These are phyloP conservation scores for Paecilomyces sp. DNA, from an alignment of 2,329 filamentous ascomycete genomes.

Conservation along the genomic window DNA sequence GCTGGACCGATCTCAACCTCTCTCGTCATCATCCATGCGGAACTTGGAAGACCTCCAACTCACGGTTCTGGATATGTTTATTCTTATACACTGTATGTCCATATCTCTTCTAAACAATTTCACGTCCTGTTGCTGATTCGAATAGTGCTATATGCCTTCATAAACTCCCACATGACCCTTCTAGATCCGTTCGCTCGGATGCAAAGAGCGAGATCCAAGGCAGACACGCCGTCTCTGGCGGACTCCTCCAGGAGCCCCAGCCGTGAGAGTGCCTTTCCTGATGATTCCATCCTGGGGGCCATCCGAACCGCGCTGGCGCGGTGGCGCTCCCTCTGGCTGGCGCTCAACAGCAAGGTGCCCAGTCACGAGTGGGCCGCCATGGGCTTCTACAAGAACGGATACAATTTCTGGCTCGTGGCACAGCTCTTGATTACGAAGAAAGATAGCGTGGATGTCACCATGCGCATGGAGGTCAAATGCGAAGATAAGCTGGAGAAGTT, in stretches of 20 bases:
- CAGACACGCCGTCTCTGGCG: slow-evolving; percentile 5
- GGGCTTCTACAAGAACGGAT: slow-evolving; percentile 36
- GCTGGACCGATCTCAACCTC: not conserved
- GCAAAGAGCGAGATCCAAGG: slow-evolving; percentile 7
- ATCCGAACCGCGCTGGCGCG: slow-evolving; percentile 28
- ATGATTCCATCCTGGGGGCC: slow-evolving; percentile 21
- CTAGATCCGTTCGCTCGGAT: slow-evolving; percentile 21
- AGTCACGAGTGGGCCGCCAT: slow-evolving; percentile 31
- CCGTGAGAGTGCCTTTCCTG: slow-evolving; percentile 13
- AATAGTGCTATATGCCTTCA: slow-evolving; percentile 33
- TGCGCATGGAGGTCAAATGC: slow-evolving; percentile 38
- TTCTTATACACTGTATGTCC: slow-evolving; percentile 34
- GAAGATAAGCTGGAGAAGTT: slow-evolving; percentile 37
- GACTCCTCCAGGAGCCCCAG: not conserved
- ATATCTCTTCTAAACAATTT: not conserved
- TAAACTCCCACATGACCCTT: slow-evolving; percentile 33
- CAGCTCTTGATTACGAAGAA: slow-evolving; percentile 35
- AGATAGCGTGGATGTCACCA: slow-evolving; percentile 36
- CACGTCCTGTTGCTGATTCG: not conserved
- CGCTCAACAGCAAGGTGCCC: slow-evolving; percentile 22
- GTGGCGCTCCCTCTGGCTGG: slow-evolving; percentile 33
- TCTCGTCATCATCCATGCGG: slow-evolving; percentile 1
- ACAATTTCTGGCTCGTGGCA: slow-evolving; percentile 38
- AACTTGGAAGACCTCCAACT: slow-evolving; percentile 14
- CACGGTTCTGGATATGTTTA: slow-evolving; percentile 34